Base-by-base conservation (phyloP, 352 stramenopile genomes). In the Globisporangium solare region DNA sequence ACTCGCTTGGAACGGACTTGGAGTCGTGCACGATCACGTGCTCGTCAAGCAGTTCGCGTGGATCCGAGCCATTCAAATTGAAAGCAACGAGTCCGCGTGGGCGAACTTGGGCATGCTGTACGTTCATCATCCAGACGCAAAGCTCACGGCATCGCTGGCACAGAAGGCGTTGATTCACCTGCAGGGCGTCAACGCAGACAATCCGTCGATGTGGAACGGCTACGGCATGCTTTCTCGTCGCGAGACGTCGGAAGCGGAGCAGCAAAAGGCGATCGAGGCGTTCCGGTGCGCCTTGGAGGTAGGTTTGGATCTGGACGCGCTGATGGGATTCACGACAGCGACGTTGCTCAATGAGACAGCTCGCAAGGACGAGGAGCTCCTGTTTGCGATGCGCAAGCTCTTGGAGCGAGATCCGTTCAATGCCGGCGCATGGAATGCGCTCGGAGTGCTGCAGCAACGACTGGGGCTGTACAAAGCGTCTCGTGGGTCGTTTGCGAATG, bases 101-200 rank as follows among this genome's bases (percentile, higher is more conserved):
- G 79, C 86, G 14, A 95, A 95, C 61, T 47, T 95, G 1, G 86
- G 83, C 21, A 88, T 94, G 79, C 70, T 95, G 18, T 95, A 94
- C 52, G 64, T 90, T 17, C 63, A 54, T 2, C 69, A 88, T 3
- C 64, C 59, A 32, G 65, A 80, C 53, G 42, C 54, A 1, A 60
- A 71, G 31, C 41, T 60, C 32, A 48, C 66, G 35, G 56, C 71
- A 8, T 67, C 71, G 13, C 52, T 93, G 42, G 82, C 86, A 10
- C 83, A 88, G 50, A 82, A 87, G 22, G 80, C 81, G 14, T 86
- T 95, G 37, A 65, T 94, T n/a, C 80, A 91, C 39, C 56, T 95
- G 13, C 83, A 95, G 49, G 81, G 76, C 10, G 74, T 95, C 15
- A 94, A 92, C 50, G 61, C 83, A 15, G 82, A 83, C 63, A 92